A percentile compares a stretch with the other conserved stretches of the same genome.
phyloP scores from a whole-genome alignment of 2,329 filamentous ascomycete species.

The Ceratocystis variospora region DNA sequence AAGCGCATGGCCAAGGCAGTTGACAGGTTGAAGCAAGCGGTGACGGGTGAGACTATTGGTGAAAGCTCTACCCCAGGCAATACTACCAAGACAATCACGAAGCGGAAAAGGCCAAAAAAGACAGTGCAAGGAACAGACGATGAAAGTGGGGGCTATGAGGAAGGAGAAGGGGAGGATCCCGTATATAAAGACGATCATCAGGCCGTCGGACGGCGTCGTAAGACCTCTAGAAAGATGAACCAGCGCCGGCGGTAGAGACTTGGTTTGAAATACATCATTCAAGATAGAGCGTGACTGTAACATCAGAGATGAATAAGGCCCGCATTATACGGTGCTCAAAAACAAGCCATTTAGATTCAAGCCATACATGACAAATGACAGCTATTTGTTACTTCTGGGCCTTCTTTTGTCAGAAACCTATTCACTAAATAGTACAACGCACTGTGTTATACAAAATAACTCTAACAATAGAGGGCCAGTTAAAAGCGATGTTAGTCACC shows the following conservation, averaged over 20 bases:
- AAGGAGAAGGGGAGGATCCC: background rate
- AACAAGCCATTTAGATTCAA: no score
- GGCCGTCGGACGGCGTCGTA: background rate
- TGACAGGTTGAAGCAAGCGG: conserved; percentile 40
- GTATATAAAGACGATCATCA: background rate
- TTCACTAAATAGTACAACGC: no score
- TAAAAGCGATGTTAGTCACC: no score
- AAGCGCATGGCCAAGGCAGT: conserved; percentile 66
- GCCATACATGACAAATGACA: no score
- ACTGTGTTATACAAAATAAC: no score
- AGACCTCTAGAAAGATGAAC: background rate
- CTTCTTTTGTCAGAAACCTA: no score
- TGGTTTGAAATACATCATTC: background rate
- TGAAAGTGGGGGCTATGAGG: background rate
- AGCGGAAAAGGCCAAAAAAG: conserved; percentile 5
- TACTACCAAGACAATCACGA: background rate
- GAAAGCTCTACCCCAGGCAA: background rate
- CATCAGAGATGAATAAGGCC: background rate
- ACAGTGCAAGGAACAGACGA: background rate
- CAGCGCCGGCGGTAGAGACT: background rate
- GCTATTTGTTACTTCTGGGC: no score
- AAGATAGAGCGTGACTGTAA: background rate
- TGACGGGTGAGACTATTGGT: background rate
- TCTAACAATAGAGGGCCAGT: no score
- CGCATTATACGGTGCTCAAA: no score